These are phyloP conservation scores for Acidiella bohemica DNA, from an alignment of 495 filamentous ascomycete species.

Conservation along the genomic window DNA sequence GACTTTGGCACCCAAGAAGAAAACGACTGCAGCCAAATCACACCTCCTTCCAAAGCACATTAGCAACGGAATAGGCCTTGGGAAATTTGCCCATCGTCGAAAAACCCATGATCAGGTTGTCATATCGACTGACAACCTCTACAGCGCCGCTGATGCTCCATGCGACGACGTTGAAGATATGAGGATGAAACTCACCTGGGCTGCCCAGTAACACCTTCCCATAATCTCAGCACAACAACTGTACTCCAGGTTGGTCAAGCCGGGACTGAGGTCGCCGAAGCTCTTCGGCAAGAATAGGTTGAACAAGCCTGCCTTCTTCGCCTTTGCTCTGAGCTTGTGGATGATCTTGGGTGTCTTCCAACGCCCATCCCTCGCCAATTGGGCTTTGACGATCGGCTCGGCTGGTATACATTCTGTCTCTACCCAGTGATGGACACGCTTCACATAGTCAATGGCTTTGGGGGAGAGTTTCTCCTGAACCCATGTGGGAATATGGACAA, in stretches of 20 bases:
- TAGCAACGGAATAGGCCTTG: too few species aligned
- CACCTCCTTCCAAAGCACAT: too few species aligned
- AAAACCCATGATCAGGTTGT: too few species aligned
- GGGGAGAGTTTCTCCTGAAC: constrained; percentile 29
- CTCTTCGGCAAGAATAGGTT: constrained; percentile 32
- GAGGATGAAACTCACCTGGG: too few species aligned
- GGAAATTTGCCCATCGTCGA: too few species aligned
- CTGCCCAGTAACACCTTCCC: constrained; percentile 31
- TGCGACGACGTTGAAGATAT: too few species aligned
- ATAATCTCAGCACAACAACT: constrained; percentile 32
- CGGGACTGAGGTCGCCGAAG: constrained; percentile 29
- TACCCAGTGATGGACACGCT: constrained; percentile 30
- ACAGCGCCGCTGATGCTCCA: too few species aligned
- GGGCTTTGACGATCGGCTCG: constrained; percentile 30
- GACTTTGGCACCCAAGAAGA: too few species aligned
- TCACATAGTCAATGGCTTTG: constrained; percentile 28
- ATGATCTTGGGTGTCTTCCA: constrained; percentile 31
- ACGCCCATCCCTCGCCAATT: constrained; percentile 19
- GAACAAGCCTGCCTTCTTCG: constrained; percentile 28
- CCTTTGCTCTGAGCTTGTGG: constrained; percentile 29
- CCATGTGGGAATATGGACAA: constrained; percentile 29
- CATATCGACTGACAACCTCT: too few species aligned
- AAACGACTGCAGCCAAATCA: too few species aligned
- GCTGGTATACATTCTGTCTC: constrained; percentile 33
- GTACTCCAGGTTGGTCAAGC: constrained; percentile 33